phyloP scores from a whole-genome alignment of 2,329 filamentous ascomycete genomes.

The Cordyceps cateniannulata region DNA sequence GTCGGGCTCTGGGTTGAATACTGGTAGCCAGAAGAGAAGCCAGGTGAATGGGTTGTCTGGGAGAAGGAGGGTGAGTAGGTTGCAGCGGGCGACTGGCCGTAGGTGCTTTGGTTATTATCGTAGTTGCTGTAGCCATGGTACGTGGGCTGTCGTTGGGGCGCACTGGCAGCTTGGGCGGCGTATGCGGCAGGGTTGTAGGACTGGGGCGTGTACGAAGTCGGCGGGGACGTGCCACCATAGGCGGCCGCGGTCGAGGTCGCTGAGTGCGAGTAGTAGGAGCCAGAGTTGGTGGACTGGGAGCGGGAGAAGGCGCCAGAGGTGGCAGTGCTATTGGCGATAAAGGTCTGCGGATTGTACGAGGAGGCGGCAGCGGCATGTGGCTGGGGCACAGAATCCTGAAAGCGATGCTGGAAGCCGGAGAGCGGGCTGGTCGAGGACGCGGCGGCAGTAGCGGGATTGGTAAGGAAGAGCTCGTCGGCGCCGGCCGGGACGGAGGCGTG shows the following conservation, averaged over 20 bases:
- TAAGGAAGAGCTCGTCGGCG: slow-evolving; percentile 60
- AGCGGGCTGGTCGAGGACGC: slow-evolving; percentile 27
- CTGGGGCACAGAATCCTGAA: slow-evolving; percentile 39
- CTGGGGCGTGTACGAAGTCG: slow-evolving; percentile 43
- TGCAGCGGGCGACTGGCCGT: slow-evolving; percentile 32
- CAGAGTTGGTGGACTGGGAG: slow-evolving; percentile 44
- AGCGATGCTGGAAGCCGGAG: slow-evolving; percentile 47
- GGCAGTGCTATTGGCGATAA: slow-evolving; percentile 25
- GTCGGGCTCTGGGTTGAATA: slow-evolving; percentile 33
- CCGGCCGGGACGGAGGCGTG: slow-evolving; percentile 16
- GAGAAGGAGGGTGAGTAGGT: slow-evolving; percentile 25
- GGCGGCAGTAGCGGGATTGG: slow-evolving; percentile 35
- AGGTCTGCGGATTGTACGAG: slow-evolving; percentile 68
- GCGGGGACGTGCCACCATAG: slow-evolving; percentile 28
- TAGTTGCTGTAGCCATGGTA: slow-evolving; percentile 43
- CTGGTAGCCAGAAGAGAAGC: slow-evolving; percentile 33
- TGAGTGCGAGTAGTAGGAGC: slow-evolving; percentile 43
- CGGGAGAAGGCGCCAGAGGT: too few relatives aligned
- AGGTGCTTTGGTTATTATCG: slow-evolving; percentile 30
- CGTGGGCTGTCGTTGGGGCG: slow-evolving; percentile 45
- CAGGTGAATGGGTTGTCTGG: slow-evolving; percentile 22
- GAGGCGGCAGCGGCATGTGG: slow-evolving; percentile 39
- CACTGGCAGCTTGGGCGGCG: slow-evolving; percentile 37
- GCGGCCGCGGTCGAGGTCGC: slow-evolving; percentile 28
- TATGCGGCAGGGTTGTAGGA: slow-evolving; percentile 57